These are phyloP conservation scores for Cubamyces lactineus DNA, from an alignment of 768 basidiomycete genomes.

Conservation along the genomic window DNA sequence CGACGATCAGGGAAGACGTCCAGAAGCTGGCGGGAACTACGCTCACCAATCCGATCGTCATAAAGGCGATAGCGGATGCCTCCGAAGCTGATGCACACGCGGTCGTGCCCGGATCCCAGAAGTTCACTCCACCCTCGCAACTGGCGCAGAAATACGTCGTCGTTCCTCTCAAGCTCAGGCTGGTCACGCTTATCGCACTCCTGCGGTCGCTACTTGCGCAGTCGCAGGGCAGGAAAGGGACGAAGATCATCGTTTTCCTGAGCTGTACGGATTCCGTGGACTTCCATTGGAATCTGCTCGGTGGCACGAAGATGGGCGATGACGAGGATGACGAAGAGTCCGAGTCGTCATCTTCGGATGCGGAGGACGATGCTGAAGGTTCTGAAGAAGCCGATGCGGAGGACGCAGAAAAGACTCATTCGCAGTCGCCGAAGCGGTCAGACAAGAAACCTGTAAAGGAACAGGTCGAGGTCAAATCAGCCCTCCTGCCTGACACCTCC, in stretches of 20 bases:
- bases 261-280: slow-evolving; percentile 98
- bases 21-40: slow-evolving; percentile 89
- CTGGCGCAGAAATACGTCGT: slow-evolving; percentile 89
- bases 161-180: slow-evolving; percentile 90
- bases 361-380: slow-evolving; percentile 9
- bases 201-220: slow-evolving; percentile 79
- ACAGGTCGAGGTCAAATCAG: slow-evolving; percentile 60
- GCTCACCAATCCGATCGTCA: slow-evolving; percentile 76
- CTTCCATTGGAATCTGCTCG: slow-evolving; percentile 89
- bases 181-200: slow-evolving; percentile 87
- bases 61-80: slow-evolving; percentile 70
- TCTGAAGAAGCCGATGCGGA: slow-evolving; percentile 6
- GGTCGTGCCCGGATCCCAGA: slow-evolving; percentile 42
- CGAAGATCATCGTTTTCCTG: slow-evolving; percentile 91
- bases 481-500: slow-evolving; percentile 79
- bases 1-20: slow-evolving; percentile 94
- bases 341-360: slow-evolving; percentile 1
- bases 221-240: slow-evolving; percentile 51
- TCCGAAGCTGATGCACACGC: slow-evolving; percentile 24
- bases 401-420: slow-evolving; percentile 31
- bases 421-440: slow-evolving; percentile 23
- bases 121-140: slow-evolving; percentile 94
- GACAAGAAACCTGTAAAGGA: slow-evolving; percentile 37
- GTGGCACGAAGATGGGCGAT: slow-evolving; percentile 67
- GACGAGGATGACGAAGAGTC: slow-evolving; percentile 29